A percentile compares a stretch with the other conserved stretches of the same genome.
Evolutionary conservation across 257 asterid species (phyloP).

Genomic region (Lantana camara): DNA sequence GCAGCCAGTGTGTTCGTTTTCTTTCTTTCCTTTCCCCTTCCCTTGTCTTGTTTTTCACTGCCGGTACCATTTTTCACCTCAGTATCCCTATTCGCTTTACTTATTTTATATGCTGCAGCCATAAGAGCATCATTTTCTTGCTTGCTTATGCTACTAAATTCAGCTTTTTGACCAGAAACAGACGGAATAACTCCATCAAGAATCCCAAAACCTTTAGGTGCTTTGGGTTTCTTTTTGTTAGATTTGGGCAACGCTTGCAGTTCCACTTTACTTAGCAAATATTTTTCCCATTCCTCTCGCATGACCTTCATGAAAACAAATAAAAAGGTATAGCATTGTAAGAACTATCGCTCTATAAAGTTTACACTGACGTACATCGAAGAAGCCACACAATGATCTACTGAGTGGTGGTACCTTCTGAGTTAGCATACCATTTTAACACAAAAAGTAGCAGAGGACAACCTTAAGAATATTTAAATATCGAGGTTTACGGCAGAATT

Average conservation of each 20-base stretch:
- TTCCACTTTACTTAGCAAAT: slow-evolving; percentile 91
- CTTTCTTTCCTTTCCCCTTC: slow-evolving; percentile 43
- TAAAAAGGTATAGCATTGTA: slow-evolving; percentile 14
- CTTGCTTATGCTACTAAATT: slow-evolving; percentile 74
- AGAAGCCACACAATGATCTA: no score
- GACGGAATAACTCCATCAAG: slow-evolving; percentile 75
- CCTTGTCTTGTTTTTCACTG: slow-evolving; percentile 43
- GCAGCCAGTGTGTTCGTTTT: slow-evolving; percentile 45
- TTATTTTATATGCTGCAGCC: slow-evolving; percentile 76
- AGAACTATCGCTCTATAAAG: background rate
- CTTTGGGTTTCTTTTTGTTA: slow-evolving; percentile 75
- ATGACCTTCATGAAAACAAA: slow-evolving; percentile 60
- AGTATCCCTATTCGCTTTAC: slow-evolving; percentile 51
- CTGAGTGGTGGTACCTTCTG: no score
- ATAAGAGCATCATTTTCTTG: slow-evolving; percentile 88
- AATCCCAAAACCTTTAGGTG: slow-evolving; percentile 87
- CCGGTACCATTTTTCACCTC: slow-evolving; percentile 42
- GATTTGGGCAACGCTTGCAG: slow-evolving; percentile 82
- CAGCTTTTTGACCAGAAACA: slow-evolving; percentile 70
- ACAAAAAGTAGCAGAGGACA: no score
- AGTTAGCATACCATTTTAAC: no score
- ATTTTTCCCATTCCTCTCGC: slow-evolving; percentile 91
- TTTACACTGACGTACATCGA: no score
- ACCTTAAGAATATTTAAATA: no score
- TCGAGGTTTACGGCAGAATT: no score